A percentile compares a stretch with the other conserved stretches of the same genome.
Evolutionary conservation across 768 basidiomycete genomes (phyloP).

Genomic region (Cystofilobasidium macerans): DNA sequence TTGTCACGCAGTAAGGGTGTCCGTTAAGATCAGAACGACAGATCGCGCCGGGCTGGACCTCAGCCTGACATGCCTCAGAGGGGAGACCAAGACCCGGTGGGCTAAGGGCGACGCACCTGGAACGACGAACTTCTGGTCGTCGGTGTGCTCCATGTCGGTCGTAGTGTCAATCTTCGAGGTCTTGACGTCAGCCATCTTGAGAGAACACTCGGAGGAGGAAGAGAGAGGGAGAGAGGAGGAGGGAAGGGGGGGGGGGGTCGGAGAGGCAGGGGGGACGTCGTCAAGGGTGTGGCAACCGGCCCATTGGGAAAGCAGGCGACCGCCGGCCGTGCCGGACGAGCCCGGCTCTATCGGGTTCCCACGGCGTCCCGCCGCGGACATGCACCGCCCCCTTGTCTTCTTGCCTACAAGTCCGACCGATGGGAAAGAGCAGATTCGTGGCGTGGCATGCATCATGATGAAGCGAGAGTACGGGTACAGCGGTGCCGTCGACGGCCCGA

Average conservation of each 20-base stretch:
- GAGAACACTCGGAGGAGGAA: too few species aligned
- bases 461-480: too few species aligned
- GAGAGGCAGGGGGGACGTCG: neutral
- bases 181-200: neutral
- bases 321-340: too few species aligned
- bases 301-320: neutral
- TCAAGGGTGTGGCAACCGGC: neutral
- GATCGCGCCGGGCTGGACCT: neutral
- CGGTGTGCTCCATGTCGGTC: conserved; percentile 21
- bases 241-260: neutral
- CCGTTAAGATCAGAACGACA: neutral
- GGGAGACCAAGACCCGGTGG: too few species aligned
- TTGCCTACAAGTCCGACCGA: too few species aligned
- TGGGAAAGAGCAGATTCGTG: too few species aligned
- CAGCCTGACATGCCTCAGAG: too few species aligned
- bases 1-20: neutral
- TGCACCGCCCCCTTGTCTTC: too few species aligned
- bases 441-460: too few species aligned
- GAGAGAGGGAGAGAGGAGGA: neutral
- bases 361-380: too few species aligned
- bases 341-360: too few species aligned
- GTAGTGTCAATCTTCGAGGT: neutral
- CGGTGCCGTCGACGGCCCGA: too few species aligned
- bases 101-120: conserved; percentile 42
- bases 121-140: conserved; percentile 44